These are phyloP conservation scores for Pythium sukuiense DNA, from an alignment of 352 stramenopile species.

Conservation along the genomic window DNA sequence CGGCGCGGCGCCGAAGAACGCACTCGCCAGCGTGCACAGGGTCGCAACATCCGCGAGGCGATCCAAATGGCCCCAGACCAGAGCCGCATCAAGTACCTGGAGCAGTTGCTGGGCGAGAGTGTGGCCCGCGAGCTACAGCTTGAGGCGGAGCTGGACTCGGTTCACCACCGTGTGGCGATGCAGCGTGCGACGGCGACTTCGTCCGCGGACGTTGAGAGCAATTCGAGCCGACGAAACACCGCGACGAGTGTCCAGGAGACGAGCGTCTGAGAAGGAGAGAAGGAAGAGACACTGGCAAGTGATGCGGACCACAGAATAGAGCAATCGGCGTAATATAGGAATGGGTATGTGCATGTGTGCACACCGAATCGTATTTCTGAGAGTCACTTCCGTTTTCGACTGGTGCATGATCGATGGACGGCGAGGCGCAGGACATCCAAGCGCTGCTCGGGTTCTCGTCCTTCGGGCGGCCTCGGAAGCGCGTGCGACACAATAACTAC, in stretches of 20 bases:
- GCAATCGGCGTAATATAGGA: slow-evolving; percentile 32
- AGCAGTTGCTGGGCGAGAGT: slow-evolving; percentile 82
- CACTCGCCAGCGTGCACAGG: slow-evolving; percentile 75
- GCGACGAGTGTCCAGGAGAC: slow-evolving; percentile 20
- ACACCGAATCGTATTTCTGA: neutral
- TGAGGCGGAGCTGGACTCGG: slow-evolving; percentile 72
- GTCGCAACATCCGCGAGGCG: slow-evolving; percentile 74
- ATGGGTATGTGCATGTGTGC: slow-evolving; percentile 18
- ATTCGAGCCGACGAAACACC: slow-evolving; percentile 20
- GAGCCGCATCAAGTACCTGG: slow-evolving; percentile 86
- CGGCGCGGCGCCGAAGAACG: slow-evolving; percentile 64
- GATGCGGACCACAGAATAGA: slow-evolving; percentile 21
- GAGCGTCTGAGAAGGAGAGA: slow-evolving; percentile 11
- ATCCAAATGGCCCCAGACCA: slow-evolving; percentile 74
- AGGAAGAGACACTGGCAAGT: neutral
- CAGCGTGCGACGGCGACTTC: slow-evolving; percentile 13
- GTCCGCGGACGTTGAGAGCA: neutral
- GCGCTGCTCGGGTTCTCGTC: slow-evolving; percentile 60
- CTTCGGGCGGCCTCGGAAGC: slow-evolving; percentile 46
- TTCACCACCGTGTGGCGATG: slow-evolving; percentile 46
- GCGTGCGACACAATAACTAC: neutral
- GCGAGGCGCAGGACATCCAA: slow-evolving; percentile 32
- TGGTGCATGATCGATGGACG: slow-evolving; percentile 16
- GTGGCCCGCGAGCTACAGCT: slow-evolving; percentile 82
- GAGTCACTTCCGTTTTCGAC: neutral